Evolutionary conservation across 441 rosid species (phyloP), one percentile per base, ranked within the genome.

Genomic region (Aquilaria agallochum): DNA sequence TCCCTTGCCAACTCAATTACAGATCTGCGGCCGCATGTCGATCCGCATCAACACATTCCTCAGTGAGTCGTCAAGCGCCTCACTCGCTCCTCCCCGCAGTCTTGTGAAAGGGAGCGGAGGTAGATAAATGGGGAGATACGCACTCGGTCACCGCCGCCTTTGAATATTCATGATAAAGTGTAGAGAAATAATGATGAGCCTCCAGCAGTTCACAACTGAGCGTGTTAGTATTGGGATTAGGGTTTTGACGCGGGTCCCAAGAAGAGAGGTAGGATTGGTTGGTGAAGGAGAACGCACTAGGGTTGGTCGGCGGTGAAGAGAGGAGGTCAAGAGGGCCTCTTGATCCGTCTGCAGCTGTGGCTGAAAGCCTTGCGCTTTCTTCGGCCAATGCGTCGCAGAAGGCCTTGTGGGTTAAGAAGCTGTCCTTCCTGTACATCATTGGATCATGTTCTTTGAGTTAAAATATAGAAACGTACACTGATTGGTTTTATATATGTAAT

Each of bases 361-460:
- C 80, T 15, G 79, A 69, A 62, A 84, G 67, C 76, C 95, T 84
- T n/a, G 95, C 95, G 67, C 83, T 90, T 74, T 87, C 97, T 77
- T 87, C 88, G 4, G 95, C 97, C 59, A 90, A 73, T 57, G 97
- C 97, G 72, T 87, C 95, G 52, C 97, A 90, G 63, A 87, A 90
- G 57, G 95, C 92, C 57, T 95, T 79, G 69, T 87, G 97, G 20
- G 97, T 90, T 75, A 87, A 72, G 76, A 90, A 90, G 81, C 92
- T 87, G 72, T 90, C 97, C 70, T 87, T 90, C 87, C 96, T 90
- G 86, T 20, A 20, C 20, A 20, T 20, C 20, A 20, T 47, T 20
- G 20, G 20, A 20, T 20, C 20, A 20, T 20, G 20, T 20, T 20
- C 20, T 20, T 20, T 20, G 20, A 20, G 20, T 20, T 20, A 20